These are phyloP conservation scores for Yamadazyma jaroonii DNA, from an alignment of 1,139 yeast genomes.

Conservation along the genomic window DNA sequence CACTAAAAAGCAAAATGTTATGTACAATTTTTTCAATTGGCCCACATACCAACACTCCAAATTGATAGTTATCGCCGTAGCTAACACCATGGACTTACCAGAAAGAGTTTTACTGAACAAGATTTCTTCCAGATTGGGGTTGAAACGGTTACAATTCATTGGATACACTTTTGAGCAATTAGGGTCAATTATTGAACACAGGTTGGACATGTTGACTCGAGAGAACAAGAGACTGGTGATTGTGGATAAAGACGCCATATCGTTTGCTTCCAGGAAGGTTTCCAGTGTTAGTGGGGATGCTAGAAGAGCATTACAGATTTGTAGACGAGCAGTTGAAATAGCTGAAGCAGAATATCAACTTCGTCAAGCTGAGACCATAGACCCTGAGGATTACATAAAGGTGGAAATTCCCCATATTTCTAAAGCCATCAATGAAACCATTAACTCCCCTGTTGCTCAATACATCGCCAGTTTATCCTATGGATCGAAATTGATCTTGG, in stretches of 20 bases:
- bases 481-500: conserved; percentile 66
- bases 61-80: conserved; percentile 86
- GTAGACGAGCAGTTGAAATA: conserved; percentile 86
- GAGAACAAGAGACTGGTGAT: conserved; percentile 34
- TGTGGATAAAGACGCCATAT: conserved; percentile 76
- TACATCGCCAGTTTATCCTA: conserved; percentile 63
- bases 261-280: conserved; percentile 88
- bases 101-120: conserved; percentile 85
- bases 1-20: conserved; percentile 78
- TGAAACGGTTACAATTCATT: conserved; percentile 80
- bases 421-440: conserved; percentile 77
- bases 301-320: conserved; percentile 83
- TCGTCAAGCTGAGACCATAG: conserved; percentile 3
- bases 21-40: conserved; percentile 98
- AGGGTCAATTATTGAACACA: conserved; percentile 66
- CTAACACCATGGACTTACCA: conserved; percentile 96
- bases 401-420: conserved; percentile 72
- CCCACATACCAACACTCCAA: conserved; percentile 81
- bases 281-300: conserved; percentile 99
- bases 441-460: conserved; percentile 65
- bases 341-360: conserved; percentile 58
- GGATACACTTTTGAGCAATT: conserved; percentile 86
- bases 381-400: conserved; percentile 26
- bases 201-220: conserved; percentile 57
- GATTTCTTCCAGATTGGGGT: conserved; percentile 86